These are phyloP conservation scores for Carpinus viminea DNA, from an alignment of 306 rosid species.

Conservation along the genomic window DNA sequence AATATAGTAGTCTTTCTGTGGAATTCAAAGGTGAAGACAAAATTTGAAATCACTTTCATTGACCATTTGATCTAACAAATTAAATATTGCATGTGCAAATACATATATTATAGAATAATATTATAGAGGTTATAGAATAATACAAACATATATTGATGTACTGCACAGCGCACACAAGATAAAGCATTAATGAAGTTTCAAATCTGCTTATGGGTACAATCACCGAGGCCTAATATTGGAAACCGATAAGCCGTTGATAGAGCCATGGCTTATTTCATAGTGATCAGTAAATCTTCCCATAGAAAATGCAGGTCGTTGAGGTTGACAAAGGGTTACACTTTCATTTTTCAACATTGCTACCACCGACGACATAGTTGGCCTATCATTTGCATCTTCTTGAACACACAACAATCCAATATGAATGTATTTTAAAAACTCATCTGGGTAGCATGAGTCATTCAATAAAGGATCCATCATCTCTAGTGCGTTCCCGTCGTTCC, in stretches of 20 bases:
- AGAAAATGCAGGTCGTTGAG: slow-evolving; percentile 40
- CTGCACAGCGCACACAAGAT: not conserved
- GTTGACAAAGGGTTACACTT: slow-evolving; percentile 25
- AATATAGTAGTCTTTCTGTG: not conserved
- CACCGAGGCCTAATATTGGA: slow-evolving; percentile 11
- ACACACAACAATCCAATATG: slow-evolving; percentile 48
- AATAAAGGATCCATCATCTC: slow-evolving; percentile 42
- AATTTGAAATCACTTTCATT: not conserved
- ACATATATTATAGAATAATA: no score
- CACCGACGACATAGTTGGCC: slow-evolving; percentile 53
- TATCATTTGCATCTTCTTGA: slow-evolving; percentile 51
- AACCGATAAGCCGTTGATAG: slow-evolving; percentile 28
- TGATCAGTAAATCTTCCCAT: slow-evolving; percentile 29
- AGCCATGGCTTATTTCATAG: not conserved
- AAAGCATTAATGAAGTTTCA: not conserved
- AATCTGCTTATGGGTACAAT: not conserved
- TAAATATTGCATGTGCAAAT: no score
- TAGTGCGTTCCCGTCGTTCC: slow-evolving; percentile 36
- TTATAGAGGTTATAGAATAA: not conserved
- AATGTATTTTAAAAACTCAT: slow-evolving; percentile 35
- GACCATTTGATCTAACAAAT: no score
- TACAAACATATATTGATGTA: not conserved
- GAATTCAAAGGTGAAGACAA: not conserved
- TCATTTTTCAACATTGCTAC: slow-evolving; percentile 43
- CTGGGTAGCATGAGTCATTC: slow-evolving; percentile 32